These are phyloP conservation scores for Ogataea pini DNA, from an alignment of 805 yeast species.

Conservation along the genomic window DNA sequence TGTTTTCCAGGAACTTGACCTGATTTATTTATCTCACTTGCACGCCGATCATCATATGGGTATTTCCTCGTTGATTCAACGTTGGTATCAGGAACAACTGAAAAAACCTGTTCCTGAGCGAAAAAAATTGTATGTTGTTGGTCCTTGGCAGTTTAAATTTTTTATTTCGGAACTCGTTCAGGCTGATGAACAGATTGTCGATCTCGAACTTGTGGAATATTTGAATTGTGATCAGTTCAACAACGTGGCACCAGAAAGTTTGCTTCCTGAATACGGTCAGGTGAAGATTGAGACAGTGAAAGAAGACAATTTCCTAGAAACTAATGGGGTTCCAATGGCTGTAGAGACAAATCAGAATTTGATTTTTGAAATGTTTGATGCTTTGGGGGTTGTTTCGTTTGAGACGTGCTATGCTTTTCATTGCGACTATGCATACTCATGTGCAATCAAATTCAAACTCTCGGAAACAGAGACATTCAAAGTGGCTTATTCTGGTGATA, in stretches of 20 bases:
- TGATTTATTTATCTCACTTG: slow-evolving; percentile 79
- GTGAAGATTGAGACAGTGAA: slow-evolving; percentile 29
- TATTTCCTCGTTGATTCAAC: slow-evolving; percentile 61
- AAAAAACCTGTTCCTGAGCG: slow-evolving; percentile 36
- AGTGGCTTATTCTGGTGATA: slow-evolving; percentile 91
- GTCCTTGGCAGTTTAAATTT: slow-evolving; percentile 72
- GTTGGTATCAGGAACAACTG: slow-evolving; percentile 56
- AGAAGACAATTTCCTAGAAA: slow-evolving; percentile 23
- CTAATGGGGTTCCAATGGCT: neutral
- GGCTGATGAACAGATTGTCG: slow-evolving; percentile 23
- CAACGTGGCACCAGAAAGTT: slow-evolving; percentile 8
- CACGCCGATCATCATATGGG: slow-evolving; percentile 99
- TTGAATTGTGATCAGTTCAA: slow-evolving; percentile 37
- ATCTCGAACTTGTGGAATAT: slow-evolving; percentile 21
- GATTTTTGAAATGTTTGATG: slow-evolving; percentile 37
- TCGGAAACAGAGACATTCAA: slow-evolving; percentile 45
- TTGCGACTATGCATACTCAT: slow-evolving; percentile 79
- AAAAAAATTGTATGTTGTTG: slow-evolving; percentile 53
- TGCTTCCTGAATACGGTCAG: slow-evolving; percentile 22
- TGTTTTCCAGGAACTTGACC: slow-evolving; percentile 58
- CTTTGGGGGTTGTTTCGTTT: slow-evolving; percentile 45
- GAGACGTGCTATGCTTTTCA: slow-evolving; percentile 78
- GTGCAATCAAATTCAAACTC: slow-evolving; percentile 50
- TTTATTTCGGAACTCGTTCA: slow-evolving; percentile 68
- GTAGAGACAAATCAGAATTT: slow-evolving; percentile 2